phyloP scores from a whole-genome alignment of 1,284 basidiomycete genomes.

The Apiotrichum akiyoshidainum region DNA sequence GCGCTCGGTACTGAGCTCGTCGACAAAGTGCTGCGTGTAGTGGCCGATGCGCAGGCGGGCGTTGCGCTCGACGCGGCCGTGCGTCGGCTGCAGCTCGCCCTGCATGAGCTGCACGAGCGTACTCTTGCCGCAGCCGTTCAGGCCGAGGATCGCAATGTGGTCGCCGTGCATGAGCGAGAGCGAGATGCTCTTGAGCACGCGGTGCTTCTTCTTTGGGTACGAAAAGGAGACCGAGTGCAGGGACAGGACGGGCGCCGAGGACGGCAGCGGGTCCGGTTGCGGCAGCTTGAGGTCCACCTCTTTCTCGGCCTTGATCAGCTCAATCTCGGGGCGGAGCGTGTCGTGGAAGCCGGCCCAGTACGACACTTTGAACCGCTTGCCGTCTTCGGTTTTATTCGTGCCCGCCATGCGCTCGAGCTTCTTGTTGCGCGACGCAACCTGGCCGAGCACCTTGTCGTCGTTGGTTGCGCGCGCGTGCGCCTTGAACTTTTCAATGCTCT shows the following conservation, averaged over 20 bases:
- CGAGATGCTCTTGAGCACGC: conserved; percentile 57
- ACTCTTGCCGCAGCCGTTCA: conserved; percentile 60
- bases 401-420: conserved; percentile 63
- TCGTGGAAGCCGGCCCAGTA: conserved; percentile 56
- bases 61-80: conserved; percentile 61
- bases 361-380: conserved; percentile 62
- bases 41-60: conserved; percentile 59
- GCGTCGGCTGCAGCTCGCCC: conserved; percentile 55
- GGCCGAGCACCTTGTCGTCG: conserved; percentile 22
- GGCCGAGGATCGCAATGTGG: conserved; percentile 60
- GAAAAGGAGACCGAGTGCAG: conserved; percentile 56
- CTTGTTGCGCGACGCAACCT: conserved; percentile 60
- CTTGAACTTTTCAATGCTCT: conserved; percentile 19
- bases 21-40: conserved; percentile 52
- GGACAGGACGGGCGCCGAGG: conserved; percentile 57
- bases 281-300: conserved; percentile 56
- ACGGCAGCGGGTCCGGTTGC: conserved; percentile 53
- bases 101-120: conserved; percentile 62
- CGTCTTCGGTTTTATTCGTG: conserved; percentile 55
- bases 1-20: conserved; percentile 53
- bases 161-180: conserved; percentile 61
- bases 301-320: conserved; percentile 56
- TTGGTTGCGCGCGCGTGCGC: conserved; percentile 14
- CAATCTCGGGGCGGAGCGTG: conserved; percentile 55
- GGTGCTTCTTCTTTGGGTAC: conserved; percentile 47